Percentiles rank a stretch among this genome's conserved stretches.
Evolutionary conservation across 176 grass and related monocot species (phyloP).

Genomic region (Raddia guianensis): DNA sequence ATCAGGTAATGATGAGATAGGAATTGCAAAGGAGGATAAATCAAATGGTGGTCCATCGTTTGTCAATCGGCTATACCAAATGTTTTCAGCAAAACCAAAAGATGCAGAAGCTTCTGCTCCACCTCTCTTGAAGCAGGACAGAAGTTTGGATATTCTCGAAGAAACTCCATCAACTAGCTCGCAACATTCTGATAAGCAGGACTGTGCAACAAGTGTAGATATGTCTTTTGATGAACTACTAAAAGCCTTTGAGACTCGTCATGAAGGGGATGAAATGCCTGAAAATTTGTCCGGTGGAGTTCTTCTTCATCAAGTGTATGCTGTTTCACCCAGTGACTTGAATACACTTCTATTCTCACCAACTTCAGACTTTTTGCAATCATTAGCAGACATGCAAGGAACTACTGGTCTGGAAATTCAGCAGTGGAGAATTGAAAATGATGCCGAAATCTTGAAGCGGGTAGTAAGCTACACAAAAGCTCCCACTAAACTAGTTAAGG

Average conservation of each 20-base stretch:
- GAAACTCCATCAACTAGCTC: slow-evolving; percentile 33
- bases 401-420: slow-evolving; percentile 66
- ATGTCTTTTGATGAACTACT: slow-evolving; percentile 82
- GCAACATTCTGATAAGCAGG: slow-evolving; percentile 40
- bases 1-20: slow-evolving; percentile 37
- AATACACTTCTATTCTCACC: slow-evolving; percentile 83
- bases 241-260: slow-evolving; percentile 58
- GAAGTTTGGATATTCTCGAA: slow-evolving; percentile 21
- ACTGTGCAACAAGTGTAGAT: slow-evolving; percentile 37
- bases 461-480: slow-evolving; percentile 83
- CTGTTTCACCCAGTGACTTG: slow-evolving; percentile 62
- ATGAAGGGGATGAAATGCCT: slow-evolving; percentile 69
- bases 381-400: slow-evolving; percentile 77
- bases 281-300: slow-evolving; percentile 68
- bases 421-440: slow-evolving; percentile 74
- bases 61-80: slow-evolving; percentile 64
- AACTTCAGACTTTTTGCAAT: slow-evolving; percentile 78
- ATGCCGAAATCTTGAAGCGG: slow-evolving; percentile 69
- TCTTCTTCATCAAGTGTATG: slow-evolving; percentile 78
- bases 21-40: slow-evolving; percentile 57
- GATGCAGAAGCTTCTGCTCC: slow-evolving; percentile 42
- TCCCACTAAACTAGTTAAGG: slow-evolving; percentile 83
- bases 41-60: slow-evolving; percentile 45
- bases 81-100: slow-evolving; percentile 59
- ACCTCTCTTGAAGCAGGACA: slow-evolving; percentile 30